Percentiles rank a stretch among this genome's conserved stretches.
These are phyloP conservation scores for Aurantiochytrium sp. DNA, from an alignment of 108 stramenopile genomes.

Conservation along the genomic window DNA sequence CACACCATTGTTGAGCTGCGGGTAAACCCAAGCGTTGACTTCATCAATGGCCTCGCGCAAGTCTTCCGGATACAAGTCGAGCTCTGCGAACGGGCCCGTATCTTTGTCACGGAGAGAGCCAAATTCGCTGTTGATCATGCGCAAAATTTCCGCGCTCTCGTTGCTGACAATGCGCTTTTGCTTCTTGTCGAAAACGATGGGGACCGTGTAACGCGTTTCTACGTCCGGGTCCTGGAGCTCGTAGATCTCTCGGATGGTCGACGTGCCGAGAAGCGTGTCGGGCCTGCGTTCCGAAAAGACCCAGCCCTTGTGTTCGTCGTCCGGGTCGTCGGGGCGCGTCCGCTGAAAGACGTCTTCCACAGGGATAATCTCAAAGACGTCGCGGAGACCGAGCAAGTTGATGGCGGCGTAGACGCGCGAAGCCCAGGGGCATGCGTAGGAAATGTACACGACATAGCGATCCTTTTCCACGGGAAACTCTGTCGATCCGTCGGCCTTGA, in stretches of 20 bases:
- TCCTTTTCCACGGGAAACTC: constrained; percentile 26
- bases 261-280: constrained; percentile 37
- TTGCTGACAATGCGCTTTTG: constrained; percentile 85
- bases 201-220: neutral
- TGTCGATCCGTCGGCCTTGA: neutral
- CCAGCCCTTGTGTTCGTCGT: constrained; percentile 83
- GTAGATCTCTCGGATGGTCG: constrained; percentile 70
- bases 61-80: constrained; percentile 79
- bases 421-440: constrained; percentile 54
- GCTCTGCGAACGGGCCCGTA: constrained; percentile 47
- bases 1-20: constrained; percentile 87
- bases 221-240: constrained; percentile 50
- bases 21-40: constrained; percentile 79
- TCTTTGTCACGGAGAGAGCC: constrained; percentile 39
- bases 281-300: constrained; percentile 51
- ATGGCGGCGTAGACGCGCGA: constrained; percentile 70
- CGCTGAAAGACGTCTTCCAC: constrained; percentile 74
- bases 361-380: constrained; percentile 64
- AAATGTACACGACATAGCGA: constrained; percentile 51
- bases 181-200: constrained; percentile 82
- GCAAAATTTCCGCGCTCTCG: constrained; percentile 80
- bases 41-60: constrained; percentile 62
- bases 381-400: constrained; percentile 76
- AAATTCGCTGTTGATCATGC: constrained; percentile 84
- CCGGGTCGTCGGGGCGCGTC: constrained; percentile 56